Conservation (phyloP, 768 basidiomycete genomes). For the Suillus tomentosus region DNA sequence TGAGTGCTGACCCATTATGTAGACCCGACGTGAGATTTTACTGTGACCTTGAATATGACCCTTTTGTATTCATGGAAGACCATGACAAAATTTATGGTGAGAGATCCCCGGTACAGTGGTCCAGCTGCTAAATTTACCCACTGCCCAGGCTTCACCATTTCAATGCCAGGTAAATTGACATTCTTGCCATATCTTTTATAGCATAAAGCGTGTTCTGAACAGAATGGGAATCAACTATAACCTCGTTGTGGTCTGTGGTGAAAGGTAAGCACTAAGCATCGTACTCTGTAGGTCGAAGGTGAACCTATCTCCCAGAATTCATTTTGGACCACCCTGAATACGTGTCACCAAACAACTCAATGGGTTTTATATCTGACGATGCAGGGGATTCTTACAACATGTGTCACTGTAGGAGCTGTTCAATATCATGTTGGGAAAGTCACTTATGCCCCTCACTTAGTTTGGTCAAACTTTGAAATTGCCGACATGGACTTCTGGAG, state of each 20-base stretch:
- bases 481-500: slow-evolving; percentile 84
- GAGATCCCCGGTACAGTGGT: slow-evolving; percentile 5
- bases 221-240: slow-evolving; percentile 65
- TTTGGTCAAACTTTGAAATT: slow-evolving; percentile 96
- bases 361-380: slow-evolving; percentile 68
- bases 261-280: slow-evolving; percentile 48
- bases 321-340: slow-evolving; percentile 54
- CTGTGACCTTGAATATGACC: slow-evolving; percentile 52
- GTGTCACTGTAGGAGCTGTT: slow-evolving; percentile 54
- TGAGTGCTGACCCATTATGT: slow-evolving; percentile 5
- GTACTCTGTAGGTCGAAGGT: slow-evolving; percentile 37
- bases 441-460: slow-evolving; percentile 37
- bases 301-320: slow-evolving; percentile 53
- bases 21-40: slow-evolving; percentile 56
- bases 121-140: background rate
- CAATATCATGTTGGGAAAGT: background rate
- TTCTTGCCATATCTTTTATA: background rate
- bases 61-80: slow-evolving; percentile 61
- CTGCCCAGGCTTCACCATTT: slow-evolving; percentile 56
- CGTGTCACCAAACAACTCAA: slow-evolving; percentile 56
- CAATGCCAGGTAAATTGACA: slow-evolving; percentile 40
- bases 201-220: background rate
- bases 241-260: slow-evolving; percentile 60
- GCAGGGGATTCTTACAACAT: slow-evolving; percentile 62
- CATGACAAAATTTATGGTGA: slow-evolving; percentile 52